Conservation (phyloP, 208 protist genomes). For the Acanthamoeba healyi region DNA sequence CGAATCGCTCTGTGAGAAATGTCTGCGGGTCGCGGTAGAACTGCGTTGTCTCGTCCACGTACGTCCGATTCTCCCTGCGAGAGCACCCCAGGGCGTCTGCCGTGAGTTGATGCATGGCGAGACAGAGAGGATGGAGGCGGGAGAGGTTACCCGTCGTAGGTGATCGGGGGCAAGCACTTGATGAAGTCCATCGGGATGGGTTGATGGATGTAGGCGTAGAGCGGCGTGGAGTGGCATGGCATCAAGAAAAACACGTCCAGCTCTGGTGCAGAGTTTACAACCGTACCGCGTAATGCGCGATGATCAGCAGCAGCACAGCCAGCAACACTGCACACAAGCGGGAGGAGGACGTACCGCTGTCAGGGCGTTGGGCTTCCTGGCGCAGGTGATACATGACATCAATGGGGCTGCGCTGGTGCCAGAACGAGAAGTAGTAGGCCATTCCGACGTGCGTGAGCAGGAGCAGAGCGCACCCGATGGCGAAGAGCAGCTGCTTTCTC, state of each 20-base stretch:
- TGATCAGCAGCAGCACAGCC: too few relatives aligned
- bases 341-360: background rate
- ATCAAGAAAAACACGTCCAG: constrained; percentile 79
- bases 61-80: background rate
- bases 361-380: constrained; percentile 44
- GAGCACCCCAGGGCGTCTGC: background rate
- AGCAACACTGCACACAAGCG: background rate
- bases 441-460: constrained; percentile 19
- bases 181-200: constrained; percentile 76
- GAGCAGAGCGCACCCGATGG: background rate
- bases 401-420: constrained; percentile 84
- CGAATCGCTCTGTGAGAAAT: background rate
- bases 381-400: constrained; percentile 82
- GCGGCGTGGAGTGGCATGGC: constrained; percentile 87
- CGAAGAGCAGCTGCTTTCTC: background rate
- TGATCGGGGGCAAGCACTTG: constrained; percentile 66
- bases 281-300: background rate
- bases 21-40: background rate
- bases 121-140: background rate
- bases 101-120: background rate
- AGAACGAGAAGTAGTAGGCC: constrained; percentile 82
- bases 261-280: background rate
- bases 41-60: background rate
- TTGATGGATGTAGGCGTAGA: constrained; percentile 83
- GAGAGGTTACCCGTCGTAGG: background rate